Conservation (phyloP, 441 rosid species). For the Lepidium campestre region DNA sequence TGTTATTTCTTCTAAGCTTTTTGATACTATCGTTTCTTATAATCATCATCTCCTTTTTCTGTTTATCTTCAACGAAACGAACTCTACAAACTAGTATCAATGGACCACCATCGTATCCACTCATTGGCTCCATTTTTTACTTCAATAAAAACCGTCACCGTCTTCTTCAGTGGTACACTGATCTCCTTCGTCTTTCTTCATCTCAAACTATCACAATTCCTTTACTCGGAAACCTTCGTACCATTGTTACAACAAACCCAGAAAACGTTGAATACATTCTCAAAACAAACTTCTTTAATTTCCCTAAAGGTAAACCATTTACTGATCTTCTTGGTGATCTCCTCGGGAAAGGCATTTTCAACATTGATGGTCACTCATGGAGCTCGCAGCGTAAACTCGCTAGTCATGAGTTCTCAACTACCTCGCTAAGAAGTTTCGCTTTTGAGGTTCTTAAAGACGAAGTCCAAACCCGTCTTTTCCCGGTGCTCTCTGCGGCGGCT, state of each 20-base stretch:
- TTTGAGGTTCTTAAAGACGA: slow-evolving; percentile 43
- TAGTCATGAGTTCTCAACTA: slow-evolving; percentile 72
- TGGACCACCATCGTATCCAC: slow-evolving; percentile 54
- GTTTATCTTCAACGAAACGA: slow-evolving; percentile 2
- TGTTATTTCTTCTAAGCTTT: slow-evolving; percentile 1
- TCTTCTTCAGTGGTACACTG: slow-evolving; percentile 70
- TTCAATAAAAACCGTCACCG: slow-evolving; percentile 56
- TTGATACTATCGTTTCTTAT: background rate
- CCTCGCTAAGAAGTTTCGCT: slow-evolving; percentile 46
- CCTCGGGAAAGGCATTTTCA: slow-evolving; percentile 70
- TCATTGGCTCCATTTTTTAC: slow-evolving; percentile 60
- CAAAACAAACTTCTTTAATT: slow-evolving; percentile 53
- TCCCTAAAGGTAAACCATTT: slow-evolving; percentile 75
- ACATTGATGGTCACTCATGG: slow-evolving; percentile 77
- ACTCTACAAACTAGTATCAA: background rate
- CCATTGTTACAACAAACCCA: slow-evolving; percentile 62
- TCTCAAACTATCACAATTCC: slow-evolving; percentile 42
- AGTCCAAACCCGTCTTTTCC: slow-evolving; percentile 44
- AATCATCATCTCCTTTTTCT: slow-evolving; percentile 17
- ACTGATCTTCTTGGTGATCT: slow-evolving; percentile 72
- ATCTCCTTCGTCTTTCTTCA: slow-evolving; percentile 51
- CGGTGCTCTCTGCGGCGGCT: slow-evolving; percentile 37
- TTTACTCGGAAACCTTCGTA: slow-evolving; percentile 58
- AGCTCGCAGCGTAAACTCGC: slow-evolving; percentile 59
- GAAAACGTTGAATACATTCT: slow-evolving; percentile 68